These are phyloP conservation scores for Cyclotella cryptica DNA, from an alignment of 108 stramenopile genomes.

Conservation along the genomic window DNA sequence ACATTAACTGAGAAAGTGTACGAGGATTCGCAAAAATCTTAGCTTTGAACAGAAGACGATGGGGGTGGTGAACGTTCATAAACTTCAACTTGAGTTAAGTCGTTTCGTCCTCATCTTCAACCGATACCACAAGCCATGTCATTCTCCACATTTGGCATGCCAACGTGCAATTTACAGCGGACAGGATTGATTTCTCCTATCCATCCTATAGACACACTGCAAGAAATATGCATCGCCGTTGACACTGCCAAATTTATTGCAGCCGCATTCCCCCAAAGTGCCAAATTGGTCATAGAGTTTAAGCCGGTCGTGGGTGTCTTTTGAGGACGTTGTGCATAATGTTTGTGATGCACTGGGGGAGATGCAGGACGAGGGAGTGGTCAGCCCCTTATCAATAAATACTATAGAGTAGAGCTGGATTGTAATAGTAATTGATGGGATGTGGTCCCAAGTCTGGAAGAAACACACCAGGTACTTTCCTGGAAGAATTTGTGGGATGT, in stretches of 20 bases:
- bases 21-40: too few species aligned
- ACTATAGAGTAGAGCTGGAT: conserved; percentile 39
- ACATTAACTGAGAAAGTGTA: too few species aligned
- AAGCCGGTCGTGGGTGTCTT: conserved; percentile 64
- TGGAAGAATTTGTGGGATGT: conserved; percentile 4
- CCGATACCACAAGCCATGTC: too few species aligned
- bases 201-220: conserved; percentile 55
- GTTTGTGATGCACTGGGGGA: not conserved
- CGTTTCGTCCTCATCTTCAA: too few species aligned
- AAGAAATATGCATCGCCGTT: conserved; percentile 70
- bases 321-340: conserved; percentile 38
- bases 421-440: conserved; percentile 79
- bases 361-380: not conserved
- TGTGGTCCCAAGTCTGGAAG: conserved; percentile 75
- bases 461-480: conserved; percentile 51
- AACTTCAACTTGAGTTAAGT: too few species aligned
- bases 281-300: conserved; percentile 65
- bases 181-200: not conserved
- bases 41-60: too few species aligned
- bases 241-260: conserved; percentile 83
- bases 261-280: conserved; percentile 55
- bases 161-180: too few species aligned
- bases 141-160: not conserved
- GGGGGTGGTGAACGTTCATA: too few species aligned
- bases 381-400: not conserved